Conservation (phyloP, 2,329 filamentous ascomycete genomes). For the Hymenoscyphus repandus region DNA sequence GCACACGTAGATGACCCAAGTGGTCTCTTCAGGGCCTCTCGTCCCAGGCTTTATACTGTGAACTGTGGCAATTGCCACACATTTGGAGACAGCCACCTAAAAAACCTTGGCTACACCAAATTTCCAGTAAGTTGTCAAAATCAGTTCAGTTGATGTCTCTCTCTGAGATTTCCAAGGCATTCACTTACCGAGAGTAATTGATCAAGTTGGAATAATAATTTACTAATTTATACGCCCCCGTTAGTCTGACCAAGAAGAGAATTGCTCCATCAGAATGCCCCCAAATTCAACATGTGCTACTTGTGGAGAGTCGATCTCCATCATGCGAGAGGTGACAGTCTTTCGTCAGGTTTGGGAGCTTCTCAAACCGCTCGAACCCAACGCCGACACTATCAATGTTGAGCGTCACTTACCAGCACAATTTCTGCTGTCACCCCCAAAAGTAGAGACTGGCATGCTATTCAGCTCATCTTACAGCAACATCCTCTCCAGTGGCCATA, state of each 20-base stretch:
- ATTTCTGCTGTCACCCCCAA: conserved; percentile 33
- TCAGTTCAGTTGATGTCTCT: not conserved
- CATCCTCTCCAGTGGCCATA: conserved; percentile 10
- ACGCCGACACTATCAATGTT: conserved; percentile 35
- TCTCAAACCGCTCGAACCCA: conserved; percentile 33
- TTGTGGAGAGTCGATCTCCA: conserved; percentile 32
- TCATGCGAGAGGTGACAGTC: conserved; percentile 35
- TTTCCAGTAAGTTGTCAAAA: conserved; percentile 25
- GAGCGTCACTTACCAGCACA: conserved; percentile 35
- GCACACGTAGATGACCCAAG: conserved; percentile 33
- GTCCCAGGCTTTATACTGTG: conserved; percentile 33
- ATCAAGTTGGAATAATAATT: not conserved
- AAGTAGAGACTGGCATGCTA: conserved; percentile 21
- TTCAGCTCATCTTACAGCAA: conserved; percentile 17
- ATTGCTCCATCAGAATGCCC: conserved; percentile 20
- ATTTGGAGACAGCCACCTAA: conserved; percentile 34
- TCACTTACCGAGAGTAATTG: too few relatives aligned
- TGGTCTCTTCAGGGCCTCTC: conserved; percentile 25
- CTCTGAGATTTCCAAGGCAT: not conserved
- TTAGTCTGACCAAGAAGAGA: conserved; percentile 19
- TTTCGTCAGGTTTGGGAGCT: conserved; percentile 34
- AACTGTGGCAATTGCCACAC: conserved; percentile 35
- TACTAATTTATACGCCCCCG: not conserved
- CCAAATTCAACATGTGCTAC: conserved; percentile 31
- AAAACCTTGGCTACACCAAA: conserved; percentile 25